Percentiles rank a stretch among this genome's conserved stretches.
phyloP scores from a whole-genome alignment of 225 moss, liverwort and hornwort species.

The Sphagnum contortum region DNA sequence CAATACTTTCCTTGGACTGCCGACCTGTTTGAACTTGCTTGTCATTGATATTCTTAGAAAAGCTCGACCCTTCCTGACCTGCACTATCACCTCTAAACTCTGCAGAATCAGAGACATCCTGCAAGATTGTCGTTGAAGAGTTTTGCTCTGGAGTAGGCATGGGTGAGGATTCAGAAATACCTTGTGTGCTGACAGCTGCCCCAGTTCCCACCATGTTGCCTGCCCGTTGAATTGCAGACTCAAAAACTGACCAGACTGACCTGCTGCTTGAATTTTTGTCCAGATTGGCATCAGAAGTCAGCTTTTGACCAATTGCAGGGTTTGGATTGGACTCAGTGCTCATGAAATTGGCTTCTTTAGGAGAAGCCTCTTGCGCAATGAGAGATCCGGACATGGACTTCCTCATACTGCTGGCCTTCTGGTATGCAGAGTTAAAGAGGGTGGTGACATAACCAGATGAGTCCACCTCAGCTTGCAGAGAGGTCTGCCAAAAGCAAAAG shows the following conservation, averaged over 20 bases:
- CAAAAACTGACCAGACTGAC: conserved; percentile 45
- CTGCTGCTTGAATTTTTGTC: conserved; percentile 31
- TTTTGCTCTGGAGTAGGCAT: conserved; percentile 21
- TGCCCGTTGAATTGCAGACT: conserved; percentile 54
- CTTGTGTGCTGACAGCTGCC: conserved; percentile 16
- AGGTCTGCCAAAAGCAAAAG: conserved; percentile 19
- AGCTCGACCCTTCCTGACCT: conserved; percentile 2
- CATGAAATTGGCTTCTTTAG: conserved; percentile 11
- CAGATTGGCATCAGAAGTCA: conserved; percentile 14
- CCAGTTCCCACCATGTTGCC: conserved; percentile 50
- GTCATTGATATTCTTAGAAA: conserved; percentile 6
- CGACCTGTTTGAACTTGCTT: conserved; percentile 6
- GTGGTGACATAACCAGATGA: conserved; percentile 41
- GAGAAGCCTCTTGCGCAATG: conserved; percentile 19
- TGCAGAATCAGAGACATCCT: conserved; percentile 18
- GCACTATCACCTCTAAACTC: conserved; percentile 10
- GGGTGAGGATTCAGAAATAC: conserved; percentile 16
- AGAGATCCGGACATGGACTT: conserved; percentile 30
- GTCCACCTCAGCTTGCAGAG: conserved; percentile 18
- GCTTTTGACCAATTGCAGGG: conserved; percentile 1
- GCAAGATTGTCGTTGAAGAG: conserved; percentile 37
- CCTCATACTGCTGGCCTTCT: conserved; percentile 53
- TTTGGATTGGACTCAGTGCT: conserved; percentile 9
- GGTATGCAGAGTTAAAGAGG: conserved; percentile 49
- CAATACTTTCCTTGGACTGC: conserved; percentile 14